Conservation (phyloP, 2,329 filamentous ascomycete genomes). For the Aspergillus versicolor region DNA sequence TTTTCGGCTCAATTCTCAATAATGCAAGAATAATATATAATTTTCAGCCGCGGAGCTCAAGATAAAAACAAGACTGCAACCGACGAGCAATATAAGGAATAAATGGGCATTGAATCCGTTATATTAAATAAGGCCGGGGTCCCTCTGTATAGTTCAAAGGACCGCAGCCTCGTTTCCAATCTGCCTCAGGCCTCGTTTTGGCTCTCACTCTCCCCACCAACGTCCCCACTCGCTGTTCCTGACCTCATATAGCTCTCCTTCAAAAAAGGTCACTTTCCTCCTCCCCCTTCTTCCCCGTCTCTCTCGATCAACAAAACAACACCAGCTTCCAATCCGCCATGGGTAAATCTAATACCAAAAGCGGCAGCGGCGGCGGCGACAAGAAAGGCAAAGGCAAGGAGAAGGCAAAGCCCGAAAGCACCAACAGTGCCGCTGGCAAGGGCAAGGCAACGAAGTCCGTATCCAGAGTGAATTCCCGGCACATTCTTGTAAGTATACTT, state of each 20-base stretch:
- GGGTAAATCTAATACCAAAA: slow-evolving; percentile 45
- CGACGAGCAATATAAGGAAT: neutral
- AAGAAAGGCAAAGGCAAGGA: slow-evolving; percentile 43
- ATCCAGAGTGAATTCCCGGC: slow-evolving; percentile 63
- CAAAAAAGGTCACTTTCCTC: too few species aligned
- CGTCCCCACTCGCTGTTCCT: neutral
- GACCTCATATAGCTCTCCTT: neutral
- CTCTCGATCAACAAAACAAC: neutral
- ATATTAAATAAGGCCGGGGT: neutral
- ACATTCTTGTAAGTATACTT: slow-evolving; percentile 54
- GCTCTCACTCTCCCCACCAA: neutral
- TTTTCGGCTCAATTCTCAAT: neutral
- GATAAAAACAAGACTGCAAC: neutral
- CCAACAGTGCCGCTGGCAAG: slow-evolving; percentile 27
- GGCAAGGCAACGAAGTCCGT: slow-evolving; percentile 54
- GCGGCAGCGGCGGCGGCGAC: slow-evolving; percentile 31
- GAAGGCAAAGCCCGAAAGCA: slow-evolving; percentile 23
- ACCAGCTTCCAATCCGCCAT: slow-evolving; percentile 23
- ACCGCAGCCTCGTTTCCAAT: neutral
- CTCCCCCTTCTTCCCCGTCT: neutral
- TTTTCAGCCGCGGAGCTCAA: neutral
- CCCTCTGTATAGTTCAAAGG: neutral
- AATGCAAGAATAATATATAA: neutral
- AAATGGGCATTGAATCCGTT: neutral
- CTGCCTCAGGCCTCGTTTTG: neutral